Percentiles rank a stretch among this genome's conserved stretches.
phyloP scores from a whole-genome alignment of 2,329 filamentous ascomycete species.

The Ophiobolus disseminans region DNA sequence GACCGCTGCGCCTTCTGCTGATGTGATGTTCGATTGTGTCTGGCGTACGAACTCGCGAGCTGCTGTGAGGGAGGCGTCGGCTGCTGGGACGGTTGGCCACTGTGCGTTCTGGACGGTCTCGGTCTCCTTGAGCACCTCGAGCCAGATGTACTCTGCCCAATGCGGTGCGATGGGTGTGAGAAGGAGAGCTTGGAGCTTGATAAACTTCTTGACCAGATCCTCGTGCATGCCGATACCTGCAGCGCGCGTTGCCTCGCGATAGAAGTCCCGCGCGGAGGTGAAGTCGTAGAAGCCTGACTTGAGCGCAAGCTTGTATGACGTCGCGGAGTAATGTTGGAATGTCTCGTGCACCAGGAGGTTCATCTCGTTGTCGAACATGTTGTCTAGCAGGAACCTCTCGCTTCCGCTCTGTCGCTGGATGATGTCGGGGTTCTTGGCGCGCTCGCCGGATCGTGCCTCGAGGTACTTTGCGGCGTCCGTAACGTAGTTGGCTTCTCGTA shows the following conservation, averaged over 20 bases:
- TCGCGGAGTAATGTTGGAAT: conserved; percentile 72
- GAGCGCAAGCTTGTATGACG: conserved; percentile 51
- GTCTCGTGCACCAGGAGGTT: conserved; percentile 82
- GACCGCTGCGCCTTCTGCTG: conserved; percentile 79
- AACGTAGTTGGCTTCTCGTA: conserved; percentile 65
- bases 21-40: conserved; percentile 80
- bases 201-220: conserved; percentile 78
- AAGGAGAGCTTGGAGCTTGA: conserved; percentile 84
- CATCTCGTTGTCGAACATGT: conserved; percentile 92
- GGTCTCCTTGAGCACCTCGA: conserved; percentile 81
- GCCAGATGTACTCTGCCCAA: conserved; percentile 94
- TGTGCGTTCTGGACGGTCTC: conserved; percentile 78
- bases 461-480: conserved; percentile 53
- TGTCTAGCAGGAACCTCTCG: conserved; percentile 79
- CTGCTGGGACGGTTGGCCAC: conserved; percentile 73
- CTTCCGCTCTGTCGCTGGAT: conserved; percentile 73
- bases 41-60: conserved; percentile 81
- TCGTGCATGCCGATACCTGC: conserved; percentile 86
- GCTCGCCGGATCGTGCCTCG: conserved; percentile 51
- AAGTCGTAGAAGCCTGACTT: conserved; percentile 83
- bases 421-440: conserved; percentile 59
- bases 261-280: conserved; percentile 84
- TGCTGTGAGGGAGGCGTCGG: conserved; percentile 73
- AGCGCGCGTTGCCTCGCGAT: conserved; percentile 80
- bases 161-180: conserved; percentile 87